phyloP scores from a whole-genome alignment of 208 protist species.

The Phytomonas sp. region DNA sequence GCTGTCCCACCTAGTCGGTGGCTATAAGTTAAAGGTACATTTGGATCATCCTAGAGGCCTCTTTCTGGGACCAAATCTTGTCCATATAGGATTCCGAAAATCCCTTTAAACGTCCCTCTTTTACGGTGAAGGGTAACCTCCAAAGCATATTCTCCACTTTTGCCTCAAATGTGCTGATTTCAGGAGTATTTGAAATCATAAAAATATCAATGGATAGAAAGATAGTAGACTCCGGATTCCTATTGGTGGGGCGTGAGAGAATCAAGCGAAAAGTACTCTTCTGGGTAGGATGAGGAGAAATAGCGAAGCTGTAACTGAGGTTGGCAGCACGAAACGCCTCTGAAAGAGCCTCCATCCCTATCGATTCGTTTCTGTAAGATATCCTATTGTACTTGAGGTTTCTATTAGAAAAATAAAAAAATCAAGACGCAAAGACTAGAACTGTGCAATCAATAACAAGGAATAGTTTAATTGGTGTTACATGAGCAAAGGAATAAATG shows the following conservation, averaged over 20 bases:
- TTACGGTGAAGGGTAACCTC: slow-evolving; percentile 23
- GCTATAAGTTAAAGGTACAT: slow-evolving; percentile 5
- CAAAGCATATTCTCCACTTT: slow-evolving; percentile 25
- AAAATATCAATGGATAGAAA: slow-evolving; percentile 36
- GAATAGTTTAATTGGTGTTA: background rate
- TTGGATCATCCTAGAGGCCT: background rate
- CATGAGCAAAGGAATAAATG: background rate
- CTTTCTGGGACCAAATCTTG: slow-evolving; percentile 11
- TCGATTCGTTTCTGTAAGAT: background rate
- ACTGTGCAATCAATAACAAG: background rate
- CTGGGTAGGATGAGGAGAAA: slow-evolving; percentile 29
- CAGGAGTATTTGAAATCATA: background rate
- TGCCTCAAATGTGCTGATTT: slow-evolving; percentile 7
- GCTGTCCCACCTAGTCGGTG: background rate
- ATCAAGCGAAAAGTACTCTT: slow-evolving; percentile 31
- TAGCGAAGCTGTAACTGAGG: slow-evolving; percentile 46
- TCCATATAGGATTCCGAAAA: slow-evolving; percentile 15
- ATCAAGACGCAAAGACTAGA: background rate
- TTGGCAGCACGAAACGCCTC: slow-evolving; percentile 25
- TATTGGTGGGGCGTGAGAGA: slow-evolving; percentile 48
- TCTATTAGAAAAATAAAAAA: background rate
- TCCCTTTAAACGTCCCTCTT: background rate
- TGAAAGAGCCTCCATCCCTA: slow-evolving; percentile 21
- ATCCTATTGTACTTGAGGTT: background rate
- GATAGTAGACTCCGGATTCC: slow-evolving; percentile 34